phyloP scores from a whole-genome alignment of 1,284 basidiomycete genomes.

The Fomes fomentarius region DNA sequence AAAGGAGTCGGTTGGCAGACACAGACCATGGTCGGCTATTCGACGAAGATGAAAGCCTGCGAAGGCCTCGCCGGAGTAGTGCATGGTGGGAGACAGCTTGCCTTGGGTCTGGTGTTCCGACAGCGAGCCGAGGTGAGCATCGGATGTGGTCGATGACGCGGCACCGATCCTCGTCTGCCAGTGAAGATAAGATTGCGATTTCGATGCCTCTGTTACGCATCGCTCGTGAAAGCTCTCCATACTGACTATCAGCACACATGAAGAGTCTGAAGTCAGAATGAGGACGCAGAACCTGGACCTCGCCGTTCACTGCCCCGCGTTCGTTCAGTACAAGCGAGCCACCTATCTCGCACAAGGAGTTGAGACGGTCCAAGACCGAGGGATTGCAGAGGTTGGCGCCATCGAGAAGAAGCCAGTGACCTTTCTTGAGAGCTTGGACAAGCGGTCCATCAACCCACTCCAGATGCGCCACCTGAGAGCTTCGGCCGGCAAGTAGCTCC shows the following conservation, averaged over 20 bases:
- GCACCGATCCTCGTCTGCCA: constrained; percentile 47
- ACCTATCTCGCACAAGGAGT: constrained; percentile 91
- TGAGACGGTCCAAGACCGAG: constrained; percentile 95
- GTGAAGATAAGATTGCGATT: constrained; percentile 54
- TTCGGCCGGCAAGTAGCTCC: constrained; percentile 7
- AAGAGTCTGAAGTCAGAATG: constrained; percentile 92
- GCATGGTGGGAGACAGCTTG: constrained; percentile 35
- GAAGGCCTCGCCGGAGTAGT: constrained; percentile 39
- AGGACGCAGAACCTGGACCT: constrained; percentile 77
- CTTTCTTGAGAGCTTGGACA: constrained; percentile 83
- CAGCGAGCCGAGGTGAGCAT: constrained; percentile 39
- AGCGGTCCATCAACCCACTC: constrained; percentile 98
- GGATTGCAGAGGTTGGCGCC: constrained; percentile 95
- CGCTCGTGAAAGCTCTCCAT: constrained; percentile 94
- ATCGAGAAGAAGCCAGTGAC: constrained; percentile 92
- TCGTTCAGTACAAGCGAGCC: constrained; percentile 89
- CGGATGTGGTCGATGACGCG: constrained; percentile 53
- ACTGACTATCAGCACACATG: constrained; percentile 91
- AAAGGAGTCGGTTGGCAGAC: constrained; percentile 40
- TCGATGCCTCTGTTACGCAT: constrained; percentile 99
- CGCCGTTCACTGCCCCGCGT: constrained; percentile 82
- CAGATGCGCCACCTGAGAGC: constrained; percentile 61
- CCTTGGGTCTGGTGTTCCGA: constrained; percentile 13
- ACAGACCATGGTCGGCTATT: background rate
- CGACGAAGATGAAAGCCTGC: background rate